These are phyloP conservation scores for Tagetes patula DNA, from an alignment of 129 eudicot species.

Conservation along the genomic window DNA sequence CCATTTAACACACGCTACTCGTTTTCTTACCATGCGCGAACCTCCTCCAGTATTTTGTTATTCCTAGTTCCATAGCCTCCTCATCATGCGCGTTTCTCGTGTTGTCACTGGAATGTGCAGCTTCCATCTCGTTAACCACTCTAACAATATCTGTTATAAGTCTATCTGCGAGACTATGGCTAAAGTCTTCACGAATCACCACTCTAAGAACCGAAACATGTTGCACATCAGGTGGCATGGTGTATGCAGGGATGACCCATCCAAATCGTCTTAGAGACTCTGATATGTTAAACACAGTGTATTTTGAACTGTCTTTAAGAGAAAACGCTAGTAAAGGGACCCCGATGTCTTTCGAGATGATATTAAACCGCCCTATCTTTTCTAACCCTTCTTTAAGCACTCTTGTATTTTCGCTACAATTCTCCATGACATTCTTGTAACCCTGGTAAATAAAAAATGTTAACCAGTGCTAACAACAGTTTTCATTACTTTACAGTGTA, in stretches of 20 bases:
- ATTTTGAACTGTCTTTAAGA: conserved; percentile 54
- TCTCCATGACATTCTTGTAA: conserved; percentile 63
- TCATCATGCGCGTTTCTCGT: conserved; percentile 11
- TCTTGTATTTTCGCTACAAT: conserved; percentile 44
- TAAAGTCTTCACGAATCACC: conserved; percentile 79
- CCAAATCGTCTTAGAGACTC: conserved; percentile 61
- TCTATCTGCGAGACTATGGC: conserved; percentile 66
- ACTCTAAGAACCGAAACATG: conserved; percentile 60
- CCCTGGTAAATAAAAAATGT: conserved; percentile 37
- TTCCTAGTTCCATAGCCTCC: conserved; percentile 30
- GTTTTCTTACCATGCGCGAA: conserved; percentile 45
- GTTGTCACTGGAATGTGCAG: conserved; percentile 22
- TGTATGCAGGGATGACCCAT: conserved; percentile 82
- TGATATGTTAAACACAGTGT: conserved; percentile 60
- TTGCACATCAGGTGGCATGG: conserved; percentile 78
- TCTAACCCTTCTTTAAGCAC: conserved; percentile 59
- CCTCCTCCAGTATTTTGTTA: conserved; percentile 54
- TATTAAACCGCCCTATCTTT: conserved; percentile 46
- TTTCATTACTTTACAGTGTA: no score
- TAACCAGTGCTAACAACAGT: no score
- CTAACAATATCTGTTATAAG: conserved; percentile 48
- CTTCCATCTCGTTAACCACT: conserved; percentile 59
- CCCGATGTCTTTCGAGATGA: conserved; percentile 67
- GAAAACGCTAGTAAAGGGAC: conserved; percentile 74
- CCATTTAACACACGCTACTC: conserved; percentile 58